Evolutionary conservation across 345 rosid species (phyloP).

Genomic region (Salix exigua): DNA sequence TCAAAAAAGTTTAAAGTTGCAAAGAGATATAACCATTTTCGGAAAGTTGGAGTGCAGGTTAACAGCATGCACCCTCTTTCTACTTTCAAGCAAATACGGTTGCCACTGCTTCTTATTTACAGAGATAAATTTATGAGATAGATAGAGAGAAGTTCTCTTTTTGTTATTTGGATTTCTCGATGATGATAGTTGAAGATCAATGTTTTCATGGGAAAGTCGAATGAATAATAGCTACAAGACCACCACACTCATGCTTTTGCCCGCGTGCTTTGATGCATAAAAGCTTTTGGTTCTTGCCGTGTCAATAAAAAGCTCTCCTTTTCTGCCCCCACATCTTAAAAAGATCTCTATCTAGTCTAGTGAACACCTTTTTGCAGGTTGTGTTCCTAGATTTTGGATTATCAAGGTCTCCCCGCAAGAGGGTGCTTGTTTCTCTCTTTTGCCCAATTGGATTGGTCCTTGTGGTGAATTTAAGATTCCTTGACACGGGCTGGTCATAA

Average conservation of each 20-base stretch:
- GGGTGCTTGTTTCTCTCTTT: slow-evolving; percentile 4
- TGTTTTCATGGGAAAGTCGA: slow-evolving; percentile 50
- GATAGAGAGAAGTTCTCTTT: slow-evolving; percentile 1
- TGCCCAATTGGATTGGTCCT: slow-evolving; percentile 29
- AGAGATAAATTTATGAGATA: slow-evolving; percentile 2
- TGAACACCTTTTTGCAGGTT: slow-evolving; percentile 40
- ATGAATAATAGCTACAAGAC: slow-evolving; percentile 16
- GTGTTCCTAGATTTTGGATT: slow-evolving; percentile 61
- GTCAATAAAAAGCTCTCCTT: slow-evolving; percentile 17
- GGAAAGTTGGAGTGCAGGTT: slow-evolving; percentile 63
- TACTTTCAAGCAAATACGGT: slow-evolving; percentile 36
- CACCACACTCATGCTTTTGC: slow-evolving; percentile 36
- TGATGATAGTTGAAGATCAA: neutral
- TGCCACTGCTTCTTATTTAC: neutral
- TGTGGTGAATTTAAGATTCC: slow-evolving; percentile 28
- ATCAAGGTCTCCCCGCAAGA: neutral
- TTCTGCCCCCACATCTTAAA: slow-evolving; percentile 45
- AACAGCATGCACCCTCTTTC: slow-evolving; percentile 61
- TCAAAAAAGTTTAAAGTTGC: slow-evolving; percentile 68
- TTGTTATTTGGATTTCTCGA: neutral
- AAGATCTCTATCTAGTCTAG: slow-evolving; percentile 21
- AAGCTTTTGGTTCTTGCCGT: slow-evolving; percentile 24
- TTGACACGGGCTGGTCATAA: slow-evolving; percentile 26
- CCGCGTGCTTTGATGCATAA: slow-evolving; percentile 54
- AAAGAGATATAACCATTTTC: slow-evolving; percentile 60